These are phyloP conservation scores for Mycena polygramma DNA, from an alignment of 768 basidiomycete species.

Conservation along the genomic window DNA sequence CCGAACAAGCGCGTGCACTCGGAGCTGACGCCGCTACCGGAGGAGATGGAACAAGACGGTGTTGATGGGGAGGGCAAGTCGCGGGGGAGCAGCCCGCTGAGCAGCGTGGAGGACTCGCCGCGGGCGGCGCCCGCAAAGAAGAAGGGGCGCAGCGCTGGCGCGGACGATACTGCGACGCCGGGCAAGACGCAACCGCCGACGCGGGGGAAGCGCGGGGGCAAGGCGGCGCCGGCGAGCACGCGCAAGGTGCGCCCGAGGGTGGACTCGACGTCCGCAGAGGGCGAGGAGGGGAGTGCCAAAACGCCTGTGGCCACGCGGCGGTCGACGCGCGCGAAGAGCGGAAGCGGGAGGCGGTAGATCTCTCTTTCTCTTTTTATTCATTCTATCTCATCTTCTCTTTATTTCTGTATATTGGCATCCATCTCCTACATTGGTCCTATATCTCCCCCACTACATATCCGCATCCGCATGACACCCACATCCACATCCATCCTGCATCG, in stretches of 20 bases:
- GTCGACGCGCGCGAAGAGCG: conserved; percentile 29
- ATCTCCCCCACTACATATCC: background rate
- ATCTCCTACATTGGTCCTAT: conserved; percentile 15
- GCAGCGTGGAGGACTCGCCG: conserved; percentile 27
- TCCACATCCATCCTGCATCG: background rate
- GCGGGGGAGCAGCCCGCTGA: conserved; percentile 28
- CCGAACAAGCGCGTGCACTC: conserved; percentile 57
- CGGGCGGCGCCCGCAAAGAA: conserved; percentile 22
- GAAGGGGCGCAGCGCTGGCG: conserved; percentile 21
- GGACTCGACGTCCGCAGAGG: conserved; percentile 5
- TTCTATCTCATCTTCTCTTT: background rate
- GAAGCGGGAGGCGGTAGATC: conserved; percentile 25
- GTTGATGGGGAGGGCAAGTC: conserved; percentile 4
- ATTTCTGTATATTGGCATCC: conserved; percentile 17
- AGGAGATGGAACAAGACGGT: conserved; percentile 43
- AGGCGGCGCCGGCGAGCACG: conserved; percentile 16
- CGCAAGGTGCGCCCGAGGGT: conserved; percentile 29
- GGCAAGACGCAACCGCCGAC: background rate
- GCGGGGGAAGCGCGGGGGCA: conserved; percentile 9
- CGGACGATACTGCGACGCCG: conserved; percentile 10
- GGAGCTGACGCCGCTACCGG: conserved; percentile 59
- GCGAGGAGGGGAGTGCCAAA: background rate
- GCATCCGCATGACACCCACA: background rate
- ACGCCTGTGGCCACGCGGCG: conserved; percentile 18
- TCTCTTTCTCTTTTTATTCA: background rate